Evolutionary conservation across 768 basidiomycete species (phyloP), one percentile per base, ranked within the genome.

Genomic region (Lactarius sanguifluus): DNA sequence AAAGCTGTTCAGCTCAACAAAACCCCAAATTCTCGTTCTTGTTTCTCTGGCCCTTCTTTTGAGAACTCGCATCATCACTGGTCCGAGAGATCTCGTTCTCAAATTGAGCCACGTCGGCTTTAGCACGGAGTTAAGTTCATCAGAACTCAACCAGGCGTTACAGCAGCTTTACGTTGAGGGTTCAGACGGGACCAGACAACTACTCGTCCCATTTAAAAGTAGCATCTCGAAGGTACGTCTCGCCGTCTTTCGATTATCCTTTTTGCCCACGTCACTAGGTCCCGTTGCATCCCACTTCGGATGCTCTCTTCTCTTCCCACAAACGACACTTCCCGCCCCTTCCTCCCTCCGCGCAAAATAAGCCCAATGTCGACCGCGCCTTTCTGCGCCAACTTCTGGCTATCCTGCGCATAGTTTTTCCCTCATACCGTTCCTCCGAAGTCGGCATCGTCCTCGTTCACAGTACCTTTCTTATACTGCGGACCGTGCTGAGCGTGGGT

Each of bases 401-500:
- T 2, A 86, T 96, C 60, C 75, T 94, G 34, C 85, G 88, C 25
- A 85, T 97, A 66, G 86, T 83, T 25, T 86, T 89, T 71, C 91
- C 85, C 23, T 84, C 81, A 45, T 81, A 79, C 69, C 79, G 77
- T 32, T 86, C 86, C 2, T 88, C 87, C 69, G 94, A 98, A 72
- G 81, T 88, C 0, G 79, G 88, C 38, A 81, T 97, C 41, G 81
- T 98, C 20, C 76, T 84, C 8, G 75, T 89, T 0, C 96, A 98
- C 76, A 92, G 92, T 0, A 83, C 83, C 64, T 98, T 98, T 77
- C 83, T 98, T 61, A 83, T 98, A 2, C 76, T 92, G 30, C 79
- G 96, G 45, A 97, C 96, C 0, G 84, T 96, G 2, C 81, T 98
- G 25, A 95, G 92, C 71, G 86, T 98, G 5, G 85, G 85, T 7